Percentiles rank a stretch among this genome's conserved stretches.
Conservation (phyloP, 768 basidiomycete species). For the Hygrophoropsis aurantiaca region DNA sequence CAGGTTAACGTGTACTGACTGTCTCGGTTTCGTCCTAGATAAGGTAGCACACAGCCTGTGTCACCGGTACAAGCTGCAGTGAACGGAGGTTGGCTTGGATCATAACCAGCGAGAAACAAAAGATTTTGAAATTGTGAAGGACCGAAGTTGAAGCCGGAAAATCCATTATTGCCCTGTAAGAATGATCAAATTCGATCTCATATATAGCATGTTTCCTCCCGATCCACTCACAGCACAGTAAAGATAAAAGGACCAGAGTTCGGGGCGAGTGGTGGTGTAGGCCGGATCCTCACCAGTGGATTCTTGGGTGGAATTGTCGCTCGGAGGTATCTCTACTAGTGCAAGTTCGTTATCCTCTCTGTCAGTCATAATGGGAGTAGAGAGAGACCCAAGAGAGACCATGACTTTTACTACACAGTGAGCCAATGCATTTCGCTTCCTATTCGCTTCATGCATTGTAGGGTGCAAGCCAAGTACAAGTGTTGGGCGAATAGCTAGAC, state of each 20-base stretch:
- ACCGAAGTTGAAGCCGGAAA: slow-evolving; percentile 69
- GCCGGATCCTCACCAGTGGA: background rate
- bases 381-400: too few species aligned
- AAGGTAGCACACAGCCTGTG: slow-evolving; percentile 64
- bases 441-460: background rate
- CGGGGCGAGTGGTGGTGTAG: slow-evolving; percentile 43
- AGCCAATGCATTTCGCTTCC: too few species aligned
- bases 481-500: too few species aligned
- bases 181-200: background rate
- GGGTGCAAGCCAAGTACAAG: too few species aligned
- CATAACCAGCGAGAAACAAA: slow-evolving; percentile 71
- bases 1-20: slow-evolving; percentile 38
- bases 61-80: slow-evolving; percentile 45
- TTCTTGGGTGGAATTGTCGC: background rate
- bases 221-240: slow-evolving; percentile 45
- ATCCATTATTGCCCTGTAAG: slow-evolving; percentile 61
- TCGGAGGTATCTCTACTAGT: background rate
- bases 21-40: slow-evolving; percentile 59
- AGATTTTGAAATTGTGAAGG: slow-evolving; percentile 77
- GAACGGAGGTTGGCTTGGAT: slow-evolving; percentile 59
- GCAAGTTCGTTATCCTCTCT: too few species aligned
- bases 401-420: too few species aligned
- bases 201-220: background rate
- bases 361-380: too few species aligned
- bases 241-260: slow-evolving; percentile 62